Conservation (phyloP, 225 moss, liverwort and hornwort genomes). For the Marchantia paleacea region DNA sequence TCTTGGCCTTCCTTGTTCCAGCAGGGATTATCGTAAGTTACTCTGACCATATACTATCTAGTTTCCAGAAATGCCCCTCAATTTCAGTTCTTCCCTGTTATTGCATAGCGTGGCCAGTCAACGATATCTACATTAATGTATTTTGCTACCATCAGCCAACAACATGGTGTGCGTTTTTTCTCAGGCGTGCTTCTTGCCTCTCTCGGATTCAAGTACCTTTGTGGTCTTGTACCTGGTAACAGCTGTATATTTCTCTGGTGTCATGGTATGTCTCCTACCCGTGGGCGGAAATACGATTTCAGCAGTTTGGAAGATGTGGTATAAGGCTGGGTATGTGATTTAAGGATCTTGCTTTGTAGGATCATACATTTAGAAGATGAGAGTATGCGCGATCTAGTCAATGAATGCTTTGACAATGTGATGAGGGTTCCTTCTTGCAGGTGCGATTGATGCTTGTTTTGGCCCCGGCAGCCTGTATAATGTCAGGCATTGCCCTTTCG, state of each 20-base stretch:
- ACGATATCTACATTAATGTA: not conserved
- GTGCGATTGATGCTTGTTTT: conserved; percentile 99
- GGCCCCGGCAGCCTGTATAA: conserved; percentile 94
- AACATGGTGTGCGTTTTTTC: not conserved
- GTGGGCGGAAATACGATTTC: too few relatives aligned
- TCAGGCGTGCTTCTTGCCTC: conserved; percentile 95
- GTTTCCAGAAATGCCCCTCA: not conserved
- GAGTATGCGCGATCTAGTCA: too few relatives aligned
- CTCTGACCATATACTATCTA: not conserved
- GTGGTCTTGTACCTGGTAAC: conserved; percentile 89
- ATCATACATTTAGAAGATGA: too few relatives aligned
- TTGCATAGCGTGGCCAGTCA: not conserved
- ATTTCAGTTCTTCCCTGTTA: not conserved
- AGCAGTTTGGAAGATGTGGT: too few relatives aligned
- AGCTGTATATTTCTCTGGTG: conserved; percentile 98
- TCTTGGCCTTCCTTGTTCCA: conserved; percentile 91
- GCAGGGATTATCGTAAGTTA: conserved; percentile 90
- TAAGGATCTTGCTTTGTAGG: too few relatives aligned
- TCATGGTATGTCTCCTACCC: conserved; percentile 63
- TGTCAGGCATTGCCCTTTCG: conserved; percentile 95
- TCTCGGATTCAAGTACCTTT: conserved; percentile 93
- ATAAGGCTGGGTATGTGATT: too few relatives aligned
- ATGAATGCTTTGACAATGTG: not conserved
- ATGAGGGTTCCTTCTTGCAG: conserved; percentile 37
- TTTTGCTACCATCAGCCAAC: not conserved